phyloP scores from a whole-genome alignment of 306 rosid species.

The Cicer yamashitae region DNA sequence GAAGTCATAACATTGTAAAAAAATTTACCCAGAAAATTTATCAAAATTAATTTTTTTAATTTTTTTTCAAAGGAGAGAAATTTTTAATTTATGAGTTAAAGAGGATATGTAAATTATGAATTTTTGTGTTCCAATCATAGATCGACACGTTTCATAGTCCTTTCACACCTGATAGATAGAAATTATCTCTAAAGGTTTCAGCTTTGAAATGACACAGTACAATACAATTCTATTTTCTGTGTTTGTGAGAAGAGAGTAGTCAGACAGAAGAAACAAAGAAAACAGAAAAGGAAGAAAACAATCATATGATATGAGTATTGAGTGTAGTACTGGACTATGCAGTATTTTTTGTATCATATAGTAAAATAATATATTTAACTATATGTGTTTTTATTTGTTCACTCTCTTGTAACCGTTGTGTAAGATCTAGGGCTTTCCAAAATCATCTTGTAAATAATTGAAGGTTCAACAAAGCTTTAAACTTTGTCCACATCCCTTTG shows the following conservation, averaged over 20 bases:
- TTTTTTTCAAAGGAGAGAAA: not conserved
- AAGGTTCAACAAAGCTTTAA: not conserved
- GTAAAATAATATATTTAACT: not conserved
- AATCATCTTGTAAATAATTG: conserved; percentile 6
- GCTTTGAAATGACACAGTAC: conserved; percentile 52
- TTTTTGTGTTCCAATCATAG: conserved; percentile 35
- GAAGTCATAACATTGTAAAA: too few relatives aligned
- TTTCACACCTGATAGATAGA: conserved; percentile 24
- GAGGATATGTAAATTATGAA: not conserved
- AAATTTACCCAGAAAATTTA: too few relatives aligned
- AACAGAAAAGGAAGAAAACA: conserved; percentile 43
- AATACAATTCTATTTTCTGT: conserved; percentile 19
- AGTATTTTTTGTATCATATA: not conserved
- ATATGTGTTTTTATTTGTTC: not conserved
- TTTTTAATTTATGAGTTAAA: not conserved
- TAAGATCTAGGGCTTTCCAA: conserved; percentile 57
- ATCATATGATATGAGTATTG: conserved; percentile 33
- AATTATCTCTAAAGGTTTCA: conserved; percentile 39
- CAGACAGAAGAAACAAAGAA: conserved; percentile 29
- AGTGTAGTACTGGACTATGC: not conserved
- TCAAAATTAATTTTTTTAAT: not conserved
- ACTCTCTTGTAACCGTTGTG: conserved; percentile 58
- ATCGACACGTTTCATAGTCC: conserved; percentile 53
- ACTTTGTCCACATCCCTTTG: conserved; percentile 51
- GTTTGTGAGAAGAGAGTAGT: conserved; percentile 29